phyloP scores from a whole-genome alignment of 179 eudicot species.

The Silene vulgaris region DNA sequence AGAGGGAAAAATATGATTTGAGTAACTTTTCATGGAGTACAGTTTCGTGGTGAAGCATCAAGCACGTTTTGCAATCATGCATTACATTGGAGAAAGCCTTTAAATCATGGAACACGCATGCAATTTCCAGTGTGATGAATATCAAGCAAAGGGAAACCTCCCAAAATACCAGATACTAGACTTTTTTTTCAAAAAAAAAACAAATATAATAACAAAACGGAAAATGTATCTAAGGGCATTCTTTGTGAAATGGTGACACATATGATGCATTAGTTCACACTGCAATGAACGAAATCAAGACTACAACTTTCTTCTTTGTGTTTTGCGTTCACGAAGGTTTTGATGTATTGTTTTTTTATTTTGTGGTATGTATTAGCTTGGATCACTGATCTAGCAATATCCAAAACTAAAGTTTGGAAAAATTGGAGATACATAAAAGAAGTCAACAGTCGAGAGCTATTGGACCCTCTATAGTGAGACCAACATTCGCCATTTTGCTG shows the following conservation, averaged over 20 bases:
- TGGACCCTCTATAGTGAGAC: slow-evolving; percentile 6
- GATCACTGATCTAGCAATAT: background rate
- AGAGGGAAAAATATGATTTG: slow-evolving; percentile 15
- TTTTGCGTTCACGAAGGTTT: background rate
- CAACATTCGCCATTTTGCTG: background rate
- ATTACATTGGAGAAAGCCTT: background rate
- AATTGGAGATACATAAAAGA: background rate
- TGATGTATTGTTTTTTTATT: background rate
- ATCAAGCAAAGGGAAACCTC: background rate
- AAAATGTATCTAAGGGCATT: background rate
- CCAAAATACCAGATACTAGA: background rate
- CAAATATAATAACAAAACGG: background rate
- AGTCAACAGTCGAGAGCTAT: background rate
- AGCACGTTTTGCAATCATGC: background rate
- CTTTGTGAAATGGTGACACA: background rate
- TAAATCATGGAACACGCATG: background rate
- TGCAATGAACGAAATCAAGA: background rate
- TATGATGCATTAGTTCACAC: background rate
- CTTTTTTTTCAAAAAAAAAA: background rate
- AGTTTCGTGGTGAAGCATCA: background rate
- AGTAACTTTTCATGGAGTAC: background rate
- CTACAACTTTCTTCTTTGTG: background rate
- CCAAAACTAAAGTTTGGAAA: background rate
- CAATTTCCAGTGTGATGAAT: background rate
- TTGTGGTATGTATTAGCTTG: background rate